A percentile compares a stretch with the other conserved stretches of the same genome.
These are phyloP conservation scores for Dalechampia spathulata DNA, from an alignment of 441 rosid genomes.

Conservation along the genomic window DNA sequence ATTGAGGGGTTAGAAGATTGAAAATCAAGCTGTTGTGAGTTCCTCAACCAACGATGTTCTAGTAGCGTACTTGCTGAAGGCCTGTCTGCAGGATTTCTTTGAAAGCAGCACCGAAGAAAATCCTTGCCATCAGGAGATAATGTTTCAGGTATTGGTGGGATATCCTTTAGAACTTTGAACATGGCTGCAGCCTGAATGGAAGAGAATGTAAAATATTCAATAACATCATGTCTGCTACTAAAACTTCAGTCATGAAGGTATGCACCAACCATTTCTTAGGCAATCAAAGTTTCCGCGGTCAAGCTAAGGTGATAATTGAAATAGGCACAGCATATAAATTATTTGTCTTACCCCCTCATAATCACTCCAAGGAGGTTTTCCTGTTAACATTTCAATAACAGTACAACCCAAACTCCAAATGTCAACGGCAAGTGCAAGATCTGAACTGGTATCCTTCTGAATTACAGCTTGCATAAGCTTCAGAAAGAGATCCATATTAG, in stretches of 20 bases:
- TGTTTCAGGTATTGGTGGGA: conserved; percentile 67
- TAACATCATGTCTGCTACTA: no score
- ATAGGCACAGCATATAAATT: not conserved
- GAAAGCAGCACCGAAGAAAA: conserved; percentile 65
- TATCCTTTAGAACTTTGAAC: conserved; percentile 84
- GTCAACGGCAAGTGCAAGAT: conserved; percentile 86
- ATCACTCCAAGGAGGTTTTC: conserved; percentile 97
- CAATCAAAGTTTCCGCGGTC: no score
- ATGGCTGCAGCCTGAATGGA: conserved; percentile 98
- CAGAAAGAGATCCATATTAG: conserved; percentile 20
- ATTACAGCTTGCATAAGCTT: conserved; percentile 91
- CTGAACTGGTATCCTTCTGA: conserved; percentile 70
- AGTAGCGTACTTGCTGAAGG: conserved; percentile 66
- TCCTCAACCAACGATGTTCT: conserved; percentile 68
- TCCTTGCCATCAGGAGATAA: conserved; percentile 83
- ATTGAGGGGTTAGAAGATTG: conserved; percentile 22
- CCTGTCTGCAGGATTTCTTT: conserved; percentile 83
- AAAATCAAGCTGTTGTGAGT: conserved; percentile 36
- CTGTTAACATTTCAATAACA: conserved; percentile 90
- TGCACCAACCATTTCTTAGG: no score
- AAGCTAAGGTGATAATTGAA: not conserved
- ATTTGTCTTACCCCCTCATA: conserved; percentile 74
- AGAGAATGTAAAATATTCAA: no score
- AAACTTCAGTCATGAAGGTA: no score
- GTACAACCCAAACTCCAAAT: conserved; percentile 99